Base-by-base conservation (phyloP, 495 filamentous ascomycete species). In the Elaphomyces granulatus region DNA sequence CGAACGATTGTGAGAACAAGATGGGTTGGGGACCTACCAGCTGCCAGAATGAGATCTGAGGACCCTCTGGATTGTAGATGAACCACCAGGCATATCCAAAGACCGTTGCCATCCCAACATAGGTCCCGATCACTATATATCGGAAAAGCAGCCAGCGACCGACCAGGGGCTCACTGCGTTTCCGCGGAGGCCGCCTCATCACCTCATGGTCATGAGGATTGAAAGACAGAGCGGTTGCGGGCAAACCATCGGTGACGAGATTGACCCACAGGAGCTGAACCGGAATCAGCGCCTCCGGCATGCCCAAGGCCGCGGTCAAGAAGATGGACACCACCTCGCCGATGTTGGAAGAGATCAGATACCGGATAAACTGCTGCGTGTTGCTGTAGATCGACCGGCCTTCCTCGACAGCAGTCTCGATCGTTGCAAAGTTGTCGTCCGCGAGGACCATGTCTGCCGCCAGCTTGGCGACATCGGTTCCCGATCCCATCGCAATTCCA, bases 21-120 rank as follows among this genome's bases (percentile, higher is more conserved):
- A 28, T 28, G 23, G 23, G 12, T 28, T 6, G 7, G 26, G 34
- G 12, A 55, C 71, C 56, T 63, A 78, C 72, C 46, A 99, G 61
- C 52, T 99, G 86, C 61, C 75, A 88, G 66, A 94, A 92, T 36
- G 70, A 80, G 60, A 99, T 95, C 51, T 87, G 80, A 32, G 92
- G 92, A 0, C 92, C 92, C 45, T 83, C 81, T 19, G 78, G 64
- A 60, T 96, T 85, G 67, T 83, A 94, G 78, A 96, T 82, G 68
- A 99, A 99, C 85, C 87, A 96, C 92, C 92, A 99, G 18, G 87
- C 88, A 56, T 99, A 99, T 21, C 92, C 92, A 55, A 82, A 86
- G 2, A 99, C 92, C 4, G 92, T 99, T 32, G 92, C 92, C 21
- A 78, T 73, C 49, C 92, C 92, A 40, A 99, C 92, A 45, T 96